Evolutionary conservation across 2,329 filamentous ascomycete species (phyloP).

Genomic region (Alternaria ventricosa): DNA sequence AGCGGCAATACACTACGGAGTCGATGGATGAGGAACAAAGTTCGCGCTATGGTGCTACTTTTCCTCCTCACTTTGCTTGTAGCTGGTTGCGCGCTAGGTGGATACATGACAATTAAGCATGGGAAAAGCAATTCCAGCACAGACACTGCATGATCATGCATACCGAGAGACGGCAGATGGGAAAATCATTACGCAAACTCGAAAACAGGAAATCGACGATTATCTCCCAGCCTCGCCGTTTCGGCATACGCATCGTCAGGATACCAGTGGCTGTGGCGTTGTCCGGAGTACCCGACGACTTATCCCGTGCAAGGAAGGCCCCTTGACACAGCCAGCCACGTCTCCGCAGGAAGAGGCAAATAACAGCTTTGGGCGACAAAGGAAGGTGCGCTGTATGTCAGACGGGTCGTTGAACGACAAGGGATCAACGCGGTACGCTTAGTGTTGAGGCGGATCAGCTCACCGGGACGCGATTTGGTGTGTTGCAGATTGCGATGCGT

Average conservation of each 20-base stretch:
- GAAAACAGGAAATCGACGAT: background rate
- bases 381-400: background rate
- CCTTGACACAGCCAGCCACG: slow-evolving; percentile 4
- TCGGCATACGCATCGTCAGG: background rate
- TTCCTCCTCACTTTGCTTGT: slow-evolving; percentile 30
- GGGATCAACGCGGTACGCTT: slow-evolving; percentile 2
- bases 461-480: background rate
- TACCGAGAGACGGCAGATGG: background rate
- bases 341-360: slow-evolving; percentile 3
- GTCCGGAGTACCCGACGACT: slow-evolving; percentile 8
- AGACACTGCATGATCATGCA: background rate
- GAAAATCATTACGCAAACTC: background rate
- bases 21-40: slow-evolving; percentile 29
- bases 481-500: slow-evolving; percentile 7
- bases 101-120: slow-evolving; percentile 26
- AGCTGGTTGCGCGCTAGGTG: slow-evolving; percentile 26
- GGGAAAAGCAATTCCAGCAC: slow-evolving; percentile 13
- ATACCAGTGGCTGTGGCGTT: slow-evolving; percentile 12
- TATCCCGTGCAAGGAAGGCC: slow-evolving; percentile 23
- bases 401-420: slow-evolving; percentile 14
- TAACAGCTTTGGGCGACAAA: slow-evolving; percentile 7
- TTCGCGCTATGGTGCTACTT: slow-evolving; percentile 22
- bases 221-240: background rate
- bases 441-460: background rate
- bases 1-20: slow-evolving; percentile 8